phyloP scores from a whole-genome alignment of 1,284 basidiomycete species.

The Entoloma clypeatum region DNA sequence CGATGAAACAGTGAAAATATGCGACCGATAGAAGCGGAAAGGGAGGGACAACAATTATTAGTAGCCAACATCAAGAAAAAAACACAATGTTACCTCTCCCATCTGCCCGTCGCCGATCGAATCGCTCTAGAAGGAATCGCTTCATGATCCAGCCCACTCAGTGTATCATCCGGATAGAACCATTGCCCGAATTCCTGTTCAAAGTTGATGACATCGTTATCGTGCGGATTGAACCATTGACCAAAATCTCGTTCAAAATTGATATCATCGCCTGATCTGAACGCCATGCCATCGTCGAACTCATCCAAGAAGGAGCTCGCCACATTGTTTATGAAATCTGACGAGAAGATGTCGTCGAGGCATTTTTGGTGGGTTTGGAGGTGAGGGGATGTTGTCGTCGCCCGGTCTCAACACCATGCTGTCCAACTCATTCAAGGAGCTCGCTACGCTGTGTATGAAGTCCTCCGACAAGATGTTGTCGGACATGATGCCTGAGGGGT shows the following conservation, averaged over 20 bases:
- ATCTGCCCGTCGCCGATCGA: too few species aligned
- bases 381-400: conserved; percentile 45
- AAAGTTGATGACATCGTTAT: conserved; percentile 56
- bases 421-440: conserved; percentile 41
- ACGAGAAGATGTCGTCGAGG: conserved; percentile 31
- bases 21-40: conserved; percentile 11
- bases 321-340: conserved; percentile 41
- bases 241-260: conserved; percentile 67
- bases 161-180: conserved; percentile 57
- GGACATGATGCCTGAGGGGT: too few species aligned
- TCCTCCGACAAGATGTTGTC: conserved; percentile 33
- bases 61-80: too few species aligned
- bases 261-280: conserved; percentile 44
- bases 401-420: conserved; percentile 39
- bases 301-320: conserved; percentile 38
- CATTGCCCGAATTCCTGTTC: conserved; percentile 67
- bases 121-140: conserved; percentile 7
- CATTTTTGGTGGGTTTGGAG: too few species aligned
- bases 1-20: too few species aligned
- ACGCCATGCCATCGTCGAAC: conserved; percentile 41
- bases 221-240: conserved; percentile 68
- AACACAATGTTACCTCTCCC: too few species aligned
- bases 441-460: conserved; percentile 37
- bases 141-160: conserved; percentile 28
- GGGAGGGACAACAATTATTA: conserved; percentile 9